Evolutionary conservation across 768 basidiomycete genomes (phyloP), one percentile per base, ranked within the genome.

Genomic region (Scleroderma bovista): DNA sequence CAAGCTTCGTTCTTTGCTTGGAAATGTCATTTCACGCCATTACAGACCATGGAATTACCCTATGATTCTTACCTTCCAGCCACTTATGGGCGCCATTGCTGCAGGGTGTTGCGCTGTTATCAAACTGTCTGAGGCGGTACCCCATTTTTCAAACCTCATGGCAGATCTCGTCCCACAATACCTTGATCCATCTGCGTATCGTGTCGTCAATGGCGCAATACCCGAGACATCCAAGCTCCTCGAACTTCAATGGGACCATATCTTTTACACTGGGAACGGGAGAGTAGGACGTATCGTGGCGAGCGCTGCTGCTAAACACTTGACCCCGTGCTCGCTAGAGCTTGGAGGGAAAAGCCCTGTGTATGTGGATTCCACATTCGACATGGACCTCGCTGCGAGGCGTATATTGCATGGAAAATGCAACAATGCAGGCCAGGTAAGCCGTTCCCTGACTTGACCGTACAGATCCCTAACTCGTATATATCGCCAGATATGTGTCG

Each of bases 31-130:
- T 23, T 20, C 39, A 32, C 29, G 16, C n/a, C 6, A 6, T 45
- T 44, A 12, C 26, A 84, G 82, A 16, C 82, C 82, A 2, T 85
- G 82, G 81, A 86, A 86, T 57, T 86, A 79, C 55, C 84, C 84
- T 0, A 57, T 80, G 45, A 66, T 79, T 10, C 72, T 84, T 29
- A 70, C 59, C 5, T 61, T 86, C 6, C 75, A 76, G 34, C 84
- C 86, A 3, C 66, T 84, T 19, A 71, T 77, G 44, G 87, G 86
- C 4, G 88, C 88, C 1, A 84, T 91, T 44, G 74, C 85, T 0
- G 86, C 86, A 1, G 88, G 88, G 0, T 86, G 83, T 57, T 74
- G 80, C n/a, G 76, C 74, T 0, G 73, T 81, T 9, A 41, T 88
- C 58, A 89, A 90, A 59, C 75, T 77, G 0, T 87, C 86, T 8